Percentiles rank a stretch among this genome's conserved stretches.
Conservation (phyloP, 345 rosid species). For the Eucalyptus cloeziana region DNA sequence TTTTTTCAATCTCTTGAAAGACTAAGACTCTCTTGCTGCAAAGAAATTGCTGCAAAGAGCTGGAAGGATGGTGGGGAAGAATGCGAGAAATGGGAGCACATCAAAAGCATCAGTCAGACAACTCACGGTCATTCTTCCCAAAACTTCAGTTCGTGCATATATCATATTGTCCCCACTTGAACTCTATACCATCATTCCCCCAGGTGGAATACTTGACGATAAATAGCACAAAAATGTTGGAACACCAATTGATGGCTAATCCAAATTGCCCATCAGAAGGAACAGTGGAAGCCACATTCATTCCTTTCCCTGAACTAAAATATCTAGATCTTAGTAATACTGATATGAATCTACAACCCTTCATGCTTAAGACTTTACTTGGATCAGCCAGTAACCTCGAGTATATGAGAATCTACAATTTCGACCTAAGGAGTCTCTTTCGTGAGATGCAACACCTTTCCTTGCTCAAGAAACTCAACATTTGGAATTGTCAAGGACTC, state of each 20-base stretch:
- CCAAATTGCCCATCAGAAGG: neutral
- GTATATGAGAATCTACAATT: accelerated
- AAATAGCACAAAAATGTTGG: accelerated
- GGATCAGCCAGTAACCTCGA: neutral
- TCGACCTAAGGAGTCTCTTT: accelerated
- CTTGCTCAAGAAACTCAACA: accelerated
- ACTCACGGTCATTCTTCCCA: neutral
- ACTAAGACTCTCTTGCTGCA: accelerated
- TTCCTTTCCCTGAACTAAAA: neutral
- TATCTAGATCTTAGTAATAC: accelerated
- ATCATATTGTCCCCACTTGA: accelerated
- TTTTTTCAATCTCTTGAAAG: neutral
- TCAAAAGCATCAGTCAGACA: neutral
- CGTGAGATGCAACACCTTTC: accelerated
- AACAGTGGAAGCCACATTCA: neutral
- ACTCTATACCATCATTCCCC: neutral
- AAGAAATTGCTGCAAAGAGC: too few species aligned
- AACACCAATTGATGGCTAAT: neutral
- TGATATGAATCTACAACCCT: accelerated
- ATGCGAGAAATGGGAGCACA: neutral
- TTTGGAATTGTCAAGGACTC: accelerated
- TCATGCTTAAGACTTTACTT: neutral
- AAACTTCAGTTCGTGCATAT: accelerated
- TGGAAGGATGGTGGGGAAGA: neutral
- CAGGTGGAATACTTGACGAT: accelerated